Conservation (phyloP, 148 eudicot genomes). For the Euryodendron excelsum region DNA sequence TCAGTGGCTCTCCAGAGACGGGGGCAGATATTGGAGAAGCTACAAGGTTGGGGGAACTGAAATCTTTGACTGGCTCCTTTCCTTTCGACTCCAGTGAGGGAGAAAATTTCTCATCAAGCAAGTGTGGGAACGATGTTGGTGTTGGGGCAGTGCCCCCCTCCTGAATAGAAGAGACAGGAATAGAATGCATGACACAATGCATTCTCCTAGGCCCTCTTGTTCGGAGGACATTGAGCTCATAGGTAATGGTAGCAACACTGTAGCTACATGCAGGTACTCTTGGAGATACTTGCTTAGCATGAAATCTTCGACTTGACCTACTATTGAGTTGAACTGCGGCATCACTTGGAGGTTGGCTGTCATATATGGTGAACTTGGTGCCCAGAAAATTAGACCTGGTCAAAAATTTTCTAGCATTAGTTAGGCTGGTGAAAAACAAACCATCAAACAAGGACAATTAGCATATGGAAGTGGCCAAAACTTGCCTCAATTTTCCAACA, state of each 20-base stretch:
- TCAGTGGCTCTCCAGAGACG: constrained; percentile 34
- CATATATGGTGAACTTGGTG: constrained; percentile 81
- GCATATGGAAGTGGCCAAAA: constrained; percentile 5
- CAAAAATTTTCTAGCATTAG: constrained; percentile 1
- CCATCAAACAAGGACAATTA: background rate
- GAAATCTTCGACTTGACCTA: constrained; percentile 58
- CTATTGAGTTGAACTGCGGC: constrained; percentile 33
- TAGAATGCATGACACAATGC: constrained; percentile 63
- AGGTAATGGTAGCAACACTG: constrained; percentile 61
- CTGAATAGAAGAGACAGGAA: constrained; percentile 74
- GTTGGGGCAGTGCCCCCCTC: constrained; percentile 91
- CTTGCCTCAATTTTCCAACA: constrained; percentile 81
- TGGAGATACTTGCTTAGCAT: constrained; percentile 76
- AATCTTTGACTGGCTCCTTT: constrained; percentile 37
- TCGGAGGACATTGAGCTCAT: constrained; percentile 84
- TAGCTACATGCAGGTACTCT: constrained; percentile 68
- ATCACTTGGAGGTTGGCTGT: constrained; percentile 62
- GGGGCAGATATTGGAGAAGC: constrained; percentile 21
- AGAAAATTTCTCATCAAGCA: constrained; percentile 31
- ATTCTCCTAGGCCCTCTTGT: constrained; percentile 87
- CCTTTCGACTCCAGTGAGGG: constrained; percentile 28
- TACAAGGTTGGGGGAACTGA: constrained; percentile 41
- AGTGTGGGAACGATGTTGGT: constrained; percentile 60
- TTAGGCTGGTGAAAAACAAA: background rate
- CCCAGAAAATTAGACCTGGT: constrained; percentile 92